Base-by-base conservation (phyloP, 352 stramenopile species). In the Ophiocytium majus region DNA sequence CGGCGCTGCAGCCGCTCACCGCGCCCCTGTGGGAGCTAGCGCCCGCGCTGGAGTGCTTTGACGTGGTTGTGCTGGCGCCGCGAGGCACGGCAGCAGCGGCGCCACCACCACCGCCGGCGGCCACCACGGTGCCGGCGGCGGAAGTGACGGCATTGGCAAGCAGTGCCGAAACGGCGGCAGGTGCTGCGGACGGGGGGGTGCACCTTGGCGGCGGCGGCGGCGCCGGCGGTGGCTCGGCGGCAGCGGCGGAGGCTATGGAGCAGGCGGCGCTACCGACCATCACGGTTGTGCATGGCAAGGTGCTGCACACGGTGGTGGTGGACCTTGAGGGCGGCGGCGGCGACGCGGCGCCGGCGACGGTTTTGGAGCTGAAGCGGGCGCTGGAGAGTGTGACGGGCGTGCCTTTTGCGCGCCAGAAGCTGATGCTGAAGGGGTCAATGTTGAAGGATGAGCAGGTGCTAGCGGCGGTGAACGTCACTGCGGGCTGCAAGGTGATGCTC, bases 331-430 rank as follows among this genome's bases (percentile, higher is more conserved):
- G 31, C 34, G 64, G 31, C 17, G 64, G 34, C 17, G 31, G 5
- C 31, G 31, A 5, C 5, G 64, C 31, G 5, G 64, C 64, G 64
- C 64, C 64, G 31, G 5, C 64, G 33, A 88, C 36, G 32, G 84
- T 88, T 17, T 32, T 88, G 33, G 76, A 88, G 35, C 49, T 88
- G 43, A 88, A 88, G 35, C 84, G 84, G 28, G 63, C 64, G 0
- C 33, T 88, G 76, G 79, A 88, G 32, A 19, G 50, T 19, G 28
- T 88, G 23, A 88, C 84, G 50, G 76, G 79, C 36, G 84, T 88
- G n/a, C 84, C 80, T 34, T 88, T 81, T 50, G 35, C 74, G 0
- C 79, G 80, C 17, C 84, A 88, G 43, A 88, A 86, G 80, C 84
- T 88, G 33, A 32, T 88, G 32, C 83, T 86, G 28, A 88, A 88